phyloP scores from a whole-genome alignment of 139 green algal genomes.

The Desmodesmus armatus region DNA sequence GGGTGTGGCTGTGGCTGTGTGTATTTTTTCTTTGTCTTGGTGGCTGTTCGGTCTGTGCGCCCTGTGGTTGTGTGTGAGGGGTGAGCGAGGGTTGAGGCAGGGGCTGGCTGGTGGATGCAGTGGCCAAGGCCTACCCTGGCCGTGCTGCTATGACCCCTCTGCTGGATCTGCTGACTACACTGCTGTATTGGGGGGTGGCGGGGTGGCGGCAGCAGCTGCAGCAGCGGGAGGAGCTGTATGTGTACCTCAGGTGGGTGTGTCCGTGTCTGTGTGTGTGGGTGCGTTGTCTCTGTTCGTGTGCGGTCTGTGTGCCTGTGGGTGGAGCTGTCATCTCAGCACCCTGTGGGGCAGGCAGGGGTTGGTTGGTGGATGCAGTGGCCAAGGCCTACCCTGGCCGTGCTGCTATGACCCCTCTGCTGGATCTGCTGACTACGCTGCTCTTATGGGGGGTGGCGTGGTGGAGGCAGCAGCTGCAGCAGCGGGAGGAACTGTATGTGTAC shows the following conservation, averaged over 20 bases:
- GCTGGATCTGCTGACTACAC: conserved; percentile 94
- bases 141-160: conserved; percentile 78
- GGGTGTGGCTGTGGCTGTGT: conserved; percentile 41
- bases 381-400: conserved; percentile 87
- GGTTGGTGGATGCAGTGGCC: conserved; percentile 81
- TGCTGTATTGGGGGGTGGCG: conserved; percentile 88
- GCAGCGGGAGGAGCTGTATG: conserved; percentile 77
- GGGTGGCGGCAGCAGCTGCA: conserved; percentile 77
- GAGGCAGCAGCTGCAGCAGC: conserved; percentile 70
- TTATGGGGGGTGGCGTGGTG: conserved; percentile 85
- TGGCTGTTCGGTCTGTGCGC: too few relatives aligned
- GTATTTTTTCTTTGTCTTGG: too few relatives aligned
- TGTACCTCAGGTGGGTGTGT: too few relatives aligned
- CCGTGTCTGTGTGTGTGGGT: conserved; percentile 65
- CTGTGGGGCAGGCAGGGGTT: conserved; percentile 3
- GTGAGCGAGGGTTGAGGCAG: background rate
- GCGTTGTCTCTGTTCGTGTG: too few relatives aligned
- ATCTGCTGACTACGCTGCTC: conserved; percentile 96
- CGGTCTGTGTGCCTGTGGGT: conserved; percentile 88
- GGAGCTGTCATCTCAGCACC: conserved; percentile 76
- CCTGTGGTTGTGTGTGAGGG: conserved; percentile 10
- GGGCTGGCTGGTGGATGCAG: conserved; percentile 65
- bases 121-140: conserved; percentile 86
- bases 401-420: conserved; percentile 76
- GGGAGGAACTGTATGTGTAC: conserved; percentile 78